These are phyloP conservation scores for Puccinia horiana DNA, from an alignment of 1,284 basidiomycete genomes.

Conservation along the genomic window DNA sequence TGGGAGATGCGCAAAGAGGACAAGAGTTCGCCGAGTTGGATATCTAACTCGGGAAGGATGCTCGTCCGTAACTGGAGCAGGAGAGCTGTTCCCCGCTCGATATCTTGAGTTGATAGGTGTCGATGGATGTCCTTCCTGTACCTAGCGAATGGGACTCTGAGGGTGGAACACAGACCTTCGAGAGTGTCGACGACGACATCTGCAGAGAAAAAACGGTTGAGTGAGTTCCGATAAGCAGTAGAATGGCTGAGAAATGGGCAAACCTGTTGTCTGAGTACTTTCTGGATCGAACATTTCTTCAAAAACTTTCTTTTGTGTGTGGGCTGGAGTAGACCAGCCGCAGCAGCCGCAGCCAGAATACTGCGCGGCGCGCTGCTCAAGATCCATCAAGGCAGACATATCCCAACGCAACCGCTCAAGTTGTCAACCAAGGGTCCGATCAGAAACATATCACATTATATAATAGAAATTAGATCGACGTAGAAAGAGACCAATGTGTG, in stretches of 20 bases:
- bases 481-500: too few relatives aligned
- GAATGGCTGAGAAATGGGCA: neutral
- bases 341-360: too few relatives aligned
- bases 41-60: neutral
- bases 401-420: too few relatives aligned
- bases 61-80: neutral
- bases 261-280: neutral
- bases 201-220: neutral
- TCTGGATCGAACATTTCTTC: conserved; percentile 16
- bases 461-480: too few relatives aligned
- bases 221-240: neutral
- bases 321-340: too few relatives aligned
- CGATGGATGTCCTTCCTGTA: neutral
- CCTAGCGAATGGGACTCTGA: neutral
- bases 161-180: neutral
- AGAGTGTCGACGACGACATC: neutral
- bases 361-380: too few relatives aligned
- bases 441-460: too few relatives aligned
- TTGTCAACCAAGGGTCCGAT: too few relatives aligned
- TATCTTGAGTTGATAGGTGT: neutral
- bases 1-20: neutral
- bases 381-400: too few relatives aligned
- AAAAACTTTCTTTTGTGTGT: too few relatives aligned
- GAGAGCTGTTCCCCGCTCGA: neutral
- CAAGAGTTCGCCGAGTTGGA: neutral